Evolutionary conservation across 768 basidiomycete species (phyloP).

Genomic region (Saitozyma sp.): DNA sequence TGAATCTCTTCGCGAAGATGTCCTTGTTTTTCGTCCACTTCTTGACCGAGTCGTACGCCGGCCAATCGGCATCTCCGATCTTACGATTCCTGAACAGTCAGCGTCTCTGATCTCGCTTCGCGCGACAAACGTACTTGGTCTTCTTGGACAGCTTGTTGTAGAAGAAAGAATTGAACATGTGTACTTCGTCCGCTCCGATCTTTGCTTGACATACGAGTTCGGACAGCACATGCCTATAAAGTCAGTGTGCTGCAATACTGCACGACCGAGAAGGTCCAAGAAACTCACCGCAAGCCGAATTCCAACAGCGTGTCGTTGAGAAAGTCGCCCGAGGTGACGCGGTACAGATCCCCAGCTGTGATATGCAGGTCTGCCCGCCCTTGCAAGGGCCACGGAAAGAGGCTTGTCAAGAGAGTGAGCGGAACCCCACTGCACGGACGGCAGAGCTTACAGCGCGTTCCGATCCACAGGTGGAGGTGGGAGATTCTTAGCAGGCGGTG

Average conservation of each 20-base stretch:
- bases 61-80: constrained; percentile 22
- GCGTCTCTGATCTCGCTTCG: not conserved
- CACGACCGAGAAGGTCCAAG: not conserved
- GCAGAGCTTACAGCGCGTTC: constrained; percentile 24
- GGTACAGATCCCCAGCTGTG: constrained; percentile 71
- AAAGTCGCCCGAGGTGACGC: constrained; percentile 76
- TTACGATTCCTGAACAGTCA: not conserved
- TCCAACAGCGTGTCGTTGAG: constrained; percentile 96
- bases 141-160: constrained; percentile 86
- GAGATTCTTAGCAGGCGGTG: not conserved
- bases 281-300: constrained; percentile 82
- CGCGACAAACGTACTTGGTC: constrained; percentile 22
- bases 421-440: no score
- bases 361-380: constrained; percentile 62
- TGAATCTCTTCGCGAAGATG: constrained; percentile 85
- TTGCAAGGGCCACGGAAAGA: constrained; percentile 37
- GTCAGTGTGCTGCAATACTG: constrained; percentile 1
- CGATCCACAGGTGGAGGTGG: constrained; percentile 15
- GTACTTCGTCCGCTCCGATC: constrained; percentile 58
- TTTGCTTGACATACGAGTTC: not conserved
- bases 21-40: constrained; percentile 83
- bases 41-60: constrained; percentile 70
- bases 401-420: constrained; percentile 4
- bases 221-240: constrained; percentile 8
- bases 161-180: constrained; percentile 97